Conservation (phyloP, 164 flowering plant genomes). For the Litsea cubeba region DNA sequence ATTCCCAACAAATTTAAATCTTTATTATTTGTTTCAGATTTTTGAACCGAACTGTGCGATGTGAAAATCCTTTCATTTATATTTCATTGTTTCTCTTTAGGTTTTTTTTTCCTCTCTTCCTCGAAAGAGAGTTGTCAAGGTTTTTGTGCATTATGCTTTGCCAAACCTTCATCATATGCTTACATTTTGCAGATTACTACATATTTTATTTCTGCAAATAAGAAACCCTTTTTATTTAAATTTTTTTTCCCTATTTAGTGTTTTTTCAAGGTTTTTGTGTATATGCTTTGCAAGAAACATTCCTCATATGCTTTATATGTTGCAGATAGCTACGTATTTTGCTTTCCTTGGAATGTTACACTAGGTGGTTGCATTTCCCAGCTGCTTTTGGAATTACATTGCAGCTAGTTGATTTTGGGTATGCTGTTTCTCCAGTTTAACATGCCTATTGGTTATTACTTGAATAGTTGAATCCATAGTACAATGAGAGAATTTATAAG, state of each 20-base stretch:
- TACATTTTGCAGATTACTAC: slow-evolving; percentile 54
- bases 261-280: neutral
- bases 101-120: neutral
- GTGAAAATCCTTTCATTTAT: no score
- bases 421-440: slow-evolving; percentile 7
- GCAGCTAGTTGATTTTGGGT: slow-evolving; percentile 84
- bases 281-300: neutral
- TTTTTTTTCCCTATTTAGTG: no score
- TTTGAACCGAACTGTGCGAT: no score
- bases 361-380: slow-evolving; percentile 86
- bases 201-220: slow-evolving; percentile 57
- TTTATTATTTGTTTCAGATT: no score
- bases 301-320: neutral
- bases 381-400: slow-evolving; percentile 62
- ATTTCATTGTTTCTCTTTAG: neutral
- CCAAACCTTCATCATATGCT: neutral
- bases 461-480: neutral
- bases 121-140: neutral
- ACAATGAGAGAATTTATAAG: neutral
- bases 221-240: no score
- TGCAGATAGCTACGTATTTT: slow-evolving; percentile 83
- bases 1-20: no score
- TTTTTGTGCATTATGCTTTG: neutral
- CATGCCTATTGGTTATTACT: neutral
- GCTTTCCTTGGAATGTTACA: slow-evolving; percentile 93